These are phyloP conservation scores for Nemophila menziesii DNA, from an alignment of 257 asterid genomes.

Conservation along the genomic window DNA sequence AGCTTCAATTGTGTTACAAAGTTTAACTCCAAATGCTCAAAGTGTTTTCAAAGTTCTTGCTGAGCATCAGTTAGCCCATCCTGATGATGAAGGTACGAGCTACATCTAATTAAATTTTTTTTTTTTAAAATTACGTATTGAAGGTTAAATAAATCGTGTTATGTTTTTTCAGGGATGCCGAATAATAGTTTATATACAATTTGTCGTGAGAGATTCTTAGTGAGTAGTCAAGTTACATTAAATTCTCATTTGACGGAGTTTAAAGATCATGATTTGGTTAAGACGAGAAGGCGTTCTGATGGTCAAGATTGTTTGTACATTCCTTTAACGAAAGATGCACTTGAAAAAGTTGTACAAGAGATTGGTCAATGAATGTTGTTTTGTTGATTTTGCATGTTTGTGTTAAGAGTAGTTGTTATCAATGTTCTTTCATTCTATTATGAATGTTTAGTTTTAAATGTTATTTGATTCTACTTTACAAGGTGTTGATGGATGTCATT, in stretches of 20 bases:
- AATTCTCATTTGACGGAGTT: conserved; percentile 90
- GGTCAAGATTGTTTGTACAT: conserved; percentile 76
- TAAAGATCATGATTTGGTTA: conserved; percentile 86
- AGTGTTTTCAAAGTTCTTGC: conserved; percentile 73
- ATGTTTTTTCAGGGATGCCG: conserved; percentile 59
- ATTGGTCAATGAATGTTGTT: conserved; percentile 29
- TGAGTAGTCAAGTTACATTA: conserved; percentile 79
- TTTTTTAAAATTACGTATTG: conserved; percentile 9
- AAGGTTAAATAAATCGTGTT: background rate
- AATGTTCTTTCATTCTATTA: too few relatives aligned
- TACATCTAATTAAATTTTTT: conserved; percentile 1
- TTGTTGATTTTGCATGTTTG: too few relatives aligned
- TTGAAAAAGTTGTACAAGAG: conserved; percentile 62
- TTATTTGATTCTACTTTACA: too few relatives aligned
- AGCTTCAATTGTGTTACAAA: conserved; percentile 81
- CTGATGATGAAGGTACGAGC: conserved; percentile 76
- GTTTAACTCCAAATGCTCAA: conserved; percentile 92
- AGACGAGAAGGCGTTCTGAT: conserved; percentile 63
- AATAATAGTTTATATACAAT: conserved; percentile 48
- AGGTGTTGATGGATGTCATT: too few relatives aligned
- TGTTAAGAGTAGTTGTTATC: too few relatives aligned
- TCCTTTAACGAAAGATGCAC: conserved; percentile 73
- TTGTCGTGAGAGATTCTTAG: conserved; percentile 79
- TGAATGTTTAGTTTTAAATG: too few relatives aligned
- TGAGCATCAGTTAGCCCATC: conserved; percentile 65